Conservation (phyloP, 192 early-diverging fungal species). For the Coemansia sp. region DNA sequence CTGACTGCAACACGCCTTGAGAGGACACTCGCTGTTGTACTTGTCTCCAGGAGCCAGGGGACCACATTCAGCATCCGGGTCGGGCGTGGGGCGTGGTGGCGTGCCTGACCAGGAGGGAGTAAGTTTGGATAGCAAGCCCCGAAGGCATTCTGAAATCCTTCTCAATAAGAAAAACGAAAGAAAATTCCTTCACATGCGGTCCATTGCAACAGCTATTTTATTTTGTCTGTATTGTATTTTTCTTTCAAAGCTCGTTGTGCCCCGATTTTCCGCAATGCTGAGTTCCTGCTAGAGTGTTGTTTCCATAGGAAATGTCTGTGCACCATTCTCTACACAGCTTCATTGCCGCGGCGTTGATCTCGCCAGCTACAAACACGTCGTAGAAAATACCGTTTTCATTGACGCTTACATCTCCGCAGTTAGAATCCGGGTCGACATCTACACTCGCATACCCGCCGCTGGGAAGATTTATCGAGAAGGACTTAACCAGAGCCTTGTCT, state of each 20-base stretch:
- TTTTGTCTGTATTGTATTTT: too few species aligned
- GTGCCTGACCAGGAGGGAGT: background rate
- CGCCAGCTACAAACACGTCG: background rate
- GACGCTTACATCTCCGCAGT: background rate
- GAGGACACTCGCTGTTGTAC: constrained; percentile 20
- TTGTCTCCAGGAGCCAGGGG: constrained; percentile 10
- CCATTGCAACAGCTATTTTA: too few species aligned
- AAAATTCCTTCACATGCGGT: too few species aligned
- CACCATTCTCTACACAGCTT: constrained; percentile 1
- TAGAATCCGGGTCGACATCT: background rate
- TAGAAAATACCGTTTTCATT: background rate
- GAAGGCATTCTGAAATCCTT: too few species aligned
- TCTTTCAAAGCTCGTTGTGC: background rate
- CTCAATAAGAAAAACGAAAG: too few species aligned
- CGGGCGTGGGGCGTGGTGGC: background rate
- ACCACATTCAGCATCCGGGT: constrained; percentile 7
- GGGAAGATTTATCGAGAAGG: background rate
- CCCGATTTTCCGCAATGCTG: background rate
- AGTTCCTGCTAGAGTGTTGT: background rate
- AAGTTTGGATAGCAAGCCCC: too few species aligned
- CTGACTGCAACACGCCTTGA: constrained; percentile 21
- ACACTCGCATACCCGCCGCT: background rate
- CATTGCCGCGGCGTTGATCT: background rate
- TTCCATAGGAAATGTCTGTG: constrained; percentile 1
- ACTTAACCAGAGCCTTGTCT: background rate